Evolutionary conservation across 768 basidiomycete genomes (phyloP), one percentile per base, ranked within the genome.

Genomic region (Lepiota venenata): DNA sequence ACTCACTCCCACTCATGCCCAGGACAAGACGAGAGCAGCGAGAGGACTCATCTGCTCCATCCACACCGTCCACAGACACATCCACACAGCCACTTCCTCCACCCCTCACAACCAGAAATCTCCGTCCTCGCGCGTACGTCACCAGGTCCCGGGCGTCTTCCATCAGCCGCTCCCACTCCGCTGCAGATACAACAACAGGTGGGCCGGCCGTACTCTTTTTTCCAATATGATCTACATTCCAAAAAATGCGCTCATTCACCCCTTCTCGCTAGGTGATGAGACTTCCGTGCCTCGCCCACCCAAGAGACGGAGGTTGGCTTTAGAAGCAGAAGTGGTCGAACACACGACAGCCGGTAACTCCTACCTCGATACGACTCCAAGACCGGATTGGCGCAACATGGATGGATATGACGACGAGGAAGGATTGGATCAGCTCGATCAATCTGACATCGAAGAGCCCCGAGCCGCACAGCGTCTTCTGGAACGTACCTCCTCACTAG

Each of bases 21-120:
- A 52, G 41, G 10, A 36, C 46, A 11, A 36, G 18, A 11, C 32
- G 25, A n/a, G 40, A 25, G 6, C 36, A 29, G 20, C n/a, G 21
- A 36, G 22, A 43, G 45, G 45, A 35, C 16, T n/a, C 38, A 22
- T 40, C 50, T 11, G 18, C 50, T 14, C 22, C 50, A 18, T 35
- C 40, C 29, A 32, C 40, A 2, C 43, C 50, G 25, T 42, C 50
- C 40, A 15, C 50, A 43, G 14, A 32, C 32, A 9, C 32, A 32
- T 32, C 32, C 32, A 44, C 50, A 20, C 50, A 43, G 16, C 47
- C 1, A n/a, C 58, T 67, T 11, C 67, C 63, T 44, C 60, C 56
- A n/a, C 67, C 67, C 1, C 55, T 55, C n/a, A 65, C 65, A 20
- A 60, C 55, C 36, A 56, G 67, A 18, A 58, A 43, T 50, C 61